Evolutionary conservation across 2,329 filamentous ascomycete species (phyloP).

Genomic region (Fusarium odoratissimum): DNA sequence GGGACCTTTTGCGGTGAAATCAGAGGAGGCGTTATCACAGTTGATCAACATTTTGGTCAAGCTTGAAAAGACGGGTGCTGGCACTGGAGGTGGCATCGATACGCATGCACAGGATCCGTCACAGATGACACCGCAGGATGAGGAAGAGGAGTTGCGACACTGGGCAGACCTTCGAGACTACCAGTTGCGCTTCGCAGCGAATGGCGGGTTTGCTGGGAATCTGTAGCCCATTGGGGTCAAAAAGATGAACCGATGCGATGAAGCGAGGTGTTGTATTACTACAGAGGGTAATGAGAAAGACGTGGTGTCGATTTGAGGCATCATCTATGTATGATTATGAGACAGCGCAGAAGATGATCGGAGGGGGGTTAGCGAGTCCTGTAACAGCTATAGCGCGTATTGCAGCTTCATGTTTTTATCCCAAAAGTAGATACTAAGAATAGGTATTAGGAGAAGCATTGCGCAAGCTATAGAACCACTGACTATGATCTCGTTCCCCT

Average conservation of each 20-base stretch:
- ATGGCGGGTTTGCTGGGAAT: conserved; percentile 64
- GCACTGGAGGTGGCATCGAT: conserved; percentile 44
- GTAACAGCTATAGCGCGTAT: neutral
- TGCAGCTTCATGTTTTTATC: neutral
- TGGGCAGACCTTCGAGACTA: conserved; percentile 86
- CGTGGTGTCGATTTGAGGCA: neutral
- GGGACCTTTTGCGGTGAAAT: conserved; percentile 62
- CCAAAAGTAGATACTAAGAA: neutral
- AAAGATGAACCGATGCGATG: neutral
- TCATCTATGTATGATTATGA: conserved; percentile 18
- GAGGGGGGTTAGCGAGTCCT: neutral
- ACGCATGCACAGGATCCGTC: conserved; percentile 49
- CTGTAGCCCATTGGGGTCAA: conserved; percentile 21
- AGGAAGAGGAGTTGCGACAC: conserved; percentile 79
- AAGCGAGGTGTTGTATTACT: neutral
- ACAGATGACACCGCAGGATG: conserved; percentile 66
- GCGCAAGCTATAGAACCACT: neutral
- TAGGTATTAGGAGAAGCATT: neutral
- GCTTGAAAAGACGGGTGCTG: conserved; percentile 72
- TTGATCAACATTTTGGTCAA: conserved; percentile 81
- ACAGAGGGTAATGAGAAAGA: neutral
- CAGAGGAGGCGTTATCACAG: conserved; percentile 76
- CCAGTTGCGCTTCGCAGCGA: conserved; percentile 77
- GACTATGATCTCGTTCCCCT: neutral
- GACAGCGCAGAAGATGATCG: neutral